Evolutionary conservation across 257 asterid species (phyloP).

Genomic region (Eucommia ulmoides): DNA sequence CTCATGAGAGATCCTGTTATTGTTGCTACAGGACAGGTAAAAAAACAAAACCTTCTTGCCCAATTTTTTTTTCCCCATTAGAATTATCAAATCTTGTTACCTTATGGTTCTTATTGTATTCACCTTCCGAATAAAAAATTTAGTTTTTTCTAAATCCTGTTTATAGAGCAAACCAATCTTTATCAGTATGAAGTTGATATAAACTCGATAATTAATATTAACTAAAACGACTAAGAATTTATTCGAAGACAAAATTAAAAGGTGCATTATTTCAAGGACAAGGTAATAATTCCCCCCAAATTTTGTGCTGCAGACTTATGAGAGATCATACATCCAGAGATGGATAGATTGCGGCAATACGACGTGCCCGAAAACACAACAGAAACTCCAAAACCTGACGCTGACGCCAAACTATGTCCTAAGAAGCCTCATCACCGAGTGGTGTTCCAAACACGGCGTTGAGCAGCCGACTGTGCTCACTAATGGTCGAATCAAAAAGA

Average conservation of each 20-base stretch:
- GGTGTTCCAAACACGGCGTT: neutral
- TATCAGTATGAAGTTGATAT: too few relatives aligned
- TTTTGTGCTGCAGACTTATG: slow-evolving; percentile 62
- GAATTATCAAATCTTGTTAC: too few relatives aligned
- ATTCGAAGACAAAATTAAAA: neutral
- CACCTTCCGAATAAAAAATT: too few relatives aligned
- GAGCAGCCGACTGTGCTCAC: neutral
- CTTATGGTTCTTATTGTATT: too few relatives aligned
- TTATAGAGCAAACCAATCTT: too few relatives aligned
- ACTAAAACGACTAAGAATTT: too few relatives aligned
- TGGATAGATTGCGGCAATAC: slow-evolving; percentile 93
- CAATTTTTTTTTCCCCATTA: too few relatives aligned
- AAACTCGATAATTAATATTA: too few relatives aligned
- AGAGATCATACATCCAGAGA: slow-evolving; percentile 81
- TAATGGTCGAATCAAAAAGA: neutral
- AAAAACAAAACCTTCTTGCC: too few relatives aligned
- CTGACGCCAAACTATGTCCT: slow-evolving; percentile 63
- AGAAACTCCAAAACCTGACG: slow-evolving; percentile 63
- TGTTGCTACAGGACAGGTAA: slow-evolving; percentile 76
- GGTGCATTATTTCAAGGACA: neutral
- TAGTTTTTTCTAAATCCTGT: too few relatives aligned
- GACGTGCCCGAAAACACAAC: slow-evolving; percentile 95
- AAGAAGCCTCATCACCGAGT: neutral
- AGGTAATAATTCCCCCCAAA: neutral
- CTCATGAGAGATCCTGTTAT: slow-evolving; percentile 95